These are phyloP conservation scores for Eremothecium gossypii DNA, from an alignment of 1,139 yeast genomes.

Conservation along the genomic window DNA sequence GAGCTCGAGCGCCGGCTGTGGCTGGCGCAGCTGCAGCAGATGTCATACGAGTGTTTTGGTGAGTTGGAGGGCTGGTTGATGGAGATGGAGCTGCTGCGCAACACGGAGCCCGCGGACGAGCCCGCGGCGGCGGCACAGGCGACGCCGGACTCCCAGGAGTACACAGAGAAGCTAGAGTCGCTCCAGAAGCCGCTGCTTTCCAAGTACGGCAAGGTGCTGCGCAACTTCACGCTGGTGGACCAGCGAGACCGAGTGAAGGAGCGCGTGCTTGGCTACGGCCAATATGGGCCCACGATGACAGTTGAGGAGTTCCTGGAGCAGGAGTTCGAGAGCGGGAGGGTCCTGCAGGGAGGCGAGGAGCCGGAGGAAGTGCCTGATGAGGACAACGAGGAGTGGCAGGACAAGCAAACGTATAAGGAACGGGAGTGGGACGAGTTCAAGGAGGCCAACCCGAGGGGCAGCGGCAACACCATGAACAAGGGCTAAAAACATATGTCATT, in stretches of 20 bases:
- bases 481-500: slow-evolving; percentile 37
- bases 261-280: slow-evolving; percentile 86
- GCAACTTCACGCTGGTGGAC: slow-evolving; percentile 75
- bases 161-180: slow-evolving; percentile 47
- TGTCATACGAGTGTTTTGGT: slow-evolving; percentile 45
- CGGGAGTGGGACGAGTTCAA: slow-evolving; percentile 91
- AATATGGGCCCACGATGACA: slow-evolving; percentile 86
- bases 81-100: slow-evolving; percentile 22
- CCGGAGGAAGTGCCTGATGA: slow-evolving; percentile 42
- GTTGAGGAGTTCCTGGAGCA: slow-evolving; percentile 86
- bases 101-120: slow-evolving; percentile 15
- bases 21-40: slow-evolving; percentile 45
- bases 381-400: slow-evolving; percentile 40
- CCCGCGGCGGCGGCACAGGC: slow-evolving; percentile 8
- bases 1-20: slow-evolving; percentile 48
- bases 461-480: slow-evolving; percentile 80
- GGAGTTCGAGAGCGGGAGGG: slow-evolving; percentile 78
- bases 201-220: slow-evolving; percentile 63
- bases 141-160: slow-evolving; percentile 30
- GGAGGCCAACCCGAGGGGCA: slow-evolving; percentile 77
- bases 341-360: slow-evolving; percentile 43
- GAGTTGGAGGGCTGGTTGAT: slow-evolving; percentile 27
- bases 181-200: slow-evolving; percentile 40
- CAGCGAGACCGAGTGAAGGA: slow-evolving; percentile 47
- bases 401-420: slow-evolving; percentile 50